These are phyloP conservation scores for Pittosporum tobira DNA, from an alignment of 129 eudicot genomes.

Conservation along the genomic window DNA sequence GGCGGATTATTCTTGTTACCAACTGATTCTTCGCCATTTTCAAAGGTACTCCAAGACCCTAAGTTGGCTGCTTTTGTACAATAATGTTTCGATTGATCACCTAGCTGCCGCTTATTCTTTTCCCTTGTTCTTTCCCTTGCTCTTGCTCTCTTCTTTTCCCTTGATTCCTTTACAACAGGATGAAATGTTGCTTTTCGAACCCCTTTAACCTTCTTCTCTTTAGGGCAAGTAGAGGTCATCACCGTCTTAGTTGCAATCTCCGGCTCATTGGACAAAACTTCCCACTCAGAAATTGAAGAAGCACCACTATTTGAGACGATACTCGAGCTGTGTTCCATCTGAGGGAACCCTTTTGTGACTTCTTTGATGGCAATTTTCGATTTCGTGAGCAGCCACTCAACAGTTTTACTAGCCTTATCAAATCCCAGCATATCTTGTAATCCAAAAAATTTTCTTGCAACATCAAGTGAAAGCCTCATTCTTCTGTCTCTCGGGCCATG, in stretches of 20 bases:
- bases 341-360: constrained; percentile 14
- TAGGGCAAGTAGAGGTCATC: constrained; percentile 8
- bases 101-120: constrained; percentile 23
- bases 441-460: constrained; percentile 53
- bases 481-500: constrained; percentile 71
- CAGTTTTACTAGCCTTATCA: constrained; percentile 69
- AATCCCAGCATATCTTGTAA: constrained; percentile 61
- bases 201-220: constrained; percentile 23
- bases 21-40: constrained; percentile 6
- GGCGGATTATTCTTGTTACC: background rate
- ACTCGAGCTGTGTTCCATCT: constrained; percentile 13
- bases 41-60: constrained; percentile 28
- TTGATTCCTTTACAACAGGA: constrained; percentile 42
- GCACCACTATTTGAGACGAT: constrained; percentile 16
- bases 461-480: constrained; percentile 77
- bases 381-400: constrained; percentile 55
- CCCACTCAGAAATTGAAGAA: constrained; percentile 47
- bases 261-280: constrained; percentile 34
- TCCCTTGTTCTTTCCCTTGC: constrained; percentile 71
- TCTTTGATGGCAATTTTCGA: constrained; percentile 52
- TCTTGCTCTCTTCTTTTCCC: constrained; percentile 54
- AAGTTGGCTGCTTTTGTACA: constrained; percentile 1
- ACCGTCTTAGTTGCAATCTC: background rate
- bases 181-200: constrained; percentile 29
- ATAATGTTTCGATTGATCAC: constrained; percentile 1